Evolutionary conservation across 1,284 basidiomycete species (phyloP), one percentile per base, ranked within the genome.

Genomic region (Ganoderma resinaceum): DNA sequence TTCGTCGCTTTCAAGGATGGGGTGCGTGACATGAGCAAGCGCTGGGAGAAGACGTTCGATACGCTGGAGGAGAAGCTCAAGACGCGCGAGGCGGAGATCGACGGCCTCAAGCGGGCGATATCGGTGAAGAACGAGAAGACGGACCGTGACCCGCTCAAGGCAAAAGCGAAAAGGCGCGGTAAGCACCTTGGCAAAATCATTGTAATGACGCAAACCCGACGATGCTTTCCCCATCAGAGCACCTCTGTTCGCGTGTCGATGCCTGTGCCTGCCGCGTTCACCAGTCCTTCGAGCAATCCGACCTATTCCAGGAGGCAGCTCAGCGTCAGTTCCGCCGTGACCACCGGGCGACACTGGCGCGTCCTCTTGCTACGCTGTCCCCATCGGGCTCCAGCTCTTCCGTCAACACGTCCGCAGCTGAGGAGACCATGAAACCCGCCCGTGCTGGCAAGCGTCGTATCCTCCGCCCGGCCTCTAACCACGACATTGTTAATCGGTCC

Each of bases 21-120:
- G 20, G 46, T 49, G n/a, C 2, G 20, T 9, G 46, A 49, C 46
- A 26, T 49, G n/a, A 49, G n/a, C n/a, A 49, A 26, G 23, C 46
- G 46, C 46, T 49, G 46, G 46, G 46, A 49, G 46, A 49, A 49
- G 46, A 23, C 46, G n/a, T 49, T 49, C n/a, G 46, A 49, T 9
- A 49, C 20, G 11, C 20, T 49, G 46, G 46, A 26, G n/a, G 46
- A 49, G 46, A n/a, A 26, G 46, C 46, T 49, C 8, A 49, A 49
- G 46, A 49, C n/a, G 46, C 46, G 46, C n/a, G 46, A 49, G 5
- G n/a, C n/a, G 46, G 46, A 49, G 46, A 49, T 49, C n/a, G 46
- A 49, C 23, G 46, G 11, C 20, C 46, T 49, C 23, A 49, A 49
- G n/a, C 46, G 46, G n/a, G 46, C 5, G 6, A 23, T 49, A 26